phyloP scores from a whole-genome alignment of 495 filamentous ascomycete genomes.

The Penicillium pulvis region DNA sequence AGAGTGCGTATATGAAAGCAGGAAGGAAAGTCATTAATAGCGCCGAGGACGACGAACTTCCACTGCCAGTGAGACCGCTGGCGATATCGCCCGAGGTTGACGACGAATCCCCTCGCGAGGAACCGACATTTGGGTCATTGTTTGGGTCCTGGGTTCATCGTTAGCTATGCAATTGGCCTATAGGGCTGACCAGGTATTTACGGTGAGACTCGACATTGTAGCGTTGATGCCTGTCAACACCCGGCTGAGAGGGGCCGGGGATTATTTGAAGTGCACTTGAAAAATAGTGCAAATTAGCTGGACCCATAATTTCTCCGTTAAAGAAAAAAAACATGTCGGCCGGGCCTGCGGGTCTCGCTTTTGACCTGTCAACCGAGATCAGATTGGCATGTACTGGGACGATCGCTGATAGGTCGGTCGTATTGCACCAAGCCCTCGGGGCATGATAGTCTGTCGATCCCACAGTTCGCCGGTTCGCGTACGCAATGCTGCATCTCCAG shows the following conservation, averaged over 20 bases:
- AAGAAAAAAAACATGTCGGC: slow-evolving; percentile 15
- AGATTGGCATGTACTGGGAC: slow-evolving; percentile 18
- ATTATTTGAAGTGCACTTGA: slow-evolving; percentile 7
- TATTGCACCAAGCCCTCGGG: slow-evolving; percentile 19
- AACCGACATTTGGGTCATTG: slow-evolving; percentile 47
- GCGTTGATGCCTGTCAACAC: neutral
- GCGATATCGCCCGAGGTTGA: slow-evolving; percentile 38
- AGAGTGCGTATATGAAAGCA: slow-evolving; percentile 62
- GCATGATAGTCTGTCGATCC: slow-evolving; percentile 30
- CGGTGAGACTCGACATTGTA: slow-evolving; percentile 19
- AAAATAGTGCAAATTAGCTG: slow-evolving; percentile 1
- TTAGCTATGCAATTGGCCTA: neutral
- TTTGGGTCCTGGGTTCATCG: slow-evolving; percentile 31
- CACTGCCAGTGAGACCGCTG: slow-evolving; percentile 30
- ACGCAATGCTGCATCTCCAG: neutral
- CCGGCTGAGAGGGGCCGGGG: neutral
- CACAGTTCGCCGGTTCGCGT: slow-evolving; percentile 8
- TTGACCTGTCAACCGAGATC: slow-evolving; percentile 35
- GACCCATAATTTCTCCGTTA: slow-evolving; percentile 19
- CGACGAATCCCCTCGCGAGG: slow-evolving; percentile 44
- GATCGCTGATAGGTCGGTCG: slow-evolving; percentile 24
- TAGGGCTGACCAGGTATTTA: slow-evolving; percentile 3
- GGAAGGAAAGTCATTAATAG: slow-evolving; percentile 74
- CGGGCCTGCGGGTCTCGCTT: slow-evolving; percentile 5
- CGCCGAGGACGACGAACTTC: slow-evolving; percentile 49